phyloP scores from a whole-genome alignment of 495 filamentous ascomycete genomes.

The Darksidea phi region DNA sequence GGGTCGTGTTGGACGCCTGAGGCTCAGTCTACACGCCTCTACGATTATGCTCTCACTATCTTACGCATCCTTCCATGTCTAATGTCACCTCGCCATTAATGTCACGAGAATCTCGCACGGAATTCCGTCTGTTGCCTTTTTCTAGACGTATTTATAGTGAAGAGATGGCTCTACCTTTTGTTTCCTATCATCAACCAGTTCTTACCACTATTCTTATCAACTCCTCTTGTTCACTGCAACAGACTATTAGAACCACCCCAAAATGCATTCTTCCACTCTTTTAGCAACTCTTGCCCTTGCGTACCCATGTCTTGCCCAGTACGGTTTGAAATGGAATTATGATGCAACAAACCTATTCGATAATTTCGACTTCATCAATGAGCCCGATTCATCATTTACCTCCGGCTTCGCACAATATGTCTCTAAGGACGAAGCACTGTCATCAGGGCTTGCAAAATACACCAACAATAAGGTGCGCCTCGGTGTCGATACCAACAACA shows the following conservation, averaged over 20 bases:
- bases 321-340: neutral
- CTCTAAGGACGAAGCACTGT: constrained; percentile 25
- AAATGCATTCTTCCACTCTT: too few relatives aligned
- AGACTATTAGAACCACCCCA: too few relatives aligned
- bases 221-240: too few relatives aligned
- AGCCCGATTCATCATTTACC: neutral
- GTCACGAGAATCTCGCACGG: neutral
- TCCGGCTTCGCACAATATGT: constrained; percentile 14
- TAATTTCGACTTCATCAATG: constrained; percentile 35
- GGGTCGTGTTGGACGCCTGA: neutral
- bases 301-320: too few relatives aligned
- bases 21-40: too few relatives aligned
- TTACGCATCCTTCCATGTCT: neutral
- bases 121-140: neutral
- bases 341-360: constrained; percentile 32
- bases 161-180: neutral
- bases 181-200: too few relatives aligned
- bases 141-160: neutral
- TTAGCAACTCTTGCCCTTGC: too few relatives aligned
- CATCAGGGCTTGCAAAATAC: constrained; percentile 30
- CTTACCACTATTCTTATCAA: too few relatives aligned
- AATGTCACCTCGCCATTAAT: neutral
- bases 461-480: constrained; percentile 19
- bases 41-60: neutral
- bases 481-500: constrained; percentile 36